Evolutionary conservation across 305 asterid genomes (phyloP).

Genomic region (Fraxinus baroniana): DNA sequence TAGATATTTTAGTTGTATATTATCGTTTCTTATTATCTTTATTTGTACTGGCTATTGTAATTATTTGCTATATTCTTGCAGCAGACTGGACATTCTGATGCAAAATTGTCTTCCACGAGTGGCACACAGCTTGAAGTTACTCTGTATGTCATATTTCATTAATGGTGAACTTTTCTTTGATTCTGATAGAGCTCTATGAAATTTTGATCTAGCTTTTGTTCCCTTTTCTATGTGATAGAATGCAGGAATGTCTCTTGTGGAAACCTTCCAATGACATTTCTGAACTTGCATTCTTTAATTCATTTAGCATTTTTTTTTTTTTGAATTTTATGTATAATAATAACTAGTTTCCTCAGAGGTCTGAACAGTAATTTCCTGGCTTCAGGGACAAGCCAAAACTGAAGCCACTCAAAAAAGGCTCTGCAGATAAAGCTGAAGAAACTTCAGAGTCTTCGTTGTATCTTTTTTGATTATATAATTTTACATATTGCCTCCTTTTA

Average conservation of each 20-base stretch:
- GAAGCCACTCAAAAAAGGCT: conserved; percentile 49
- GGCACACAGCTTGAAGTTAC: conserved; percentile 50
- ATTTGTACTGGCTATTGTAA: conserved; percentile 6
- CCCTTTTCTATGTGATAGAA: background rate
- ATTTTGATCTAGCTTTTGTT: background rate
- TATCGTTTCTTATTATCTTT: conserved; percentile 10
- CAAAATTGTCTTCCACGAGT: conserved; percentile 47
- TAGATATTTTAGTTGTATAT: background rate
- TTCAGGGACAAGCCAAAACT: conserved; percentile 60
- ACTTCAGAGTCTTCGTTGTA: conserved; percentile 51
- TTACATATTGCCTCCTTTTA: background rate
- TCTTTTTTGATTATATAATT: conserved; percentile 35
- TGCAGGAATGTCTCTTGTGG: conserved; percentile 4
- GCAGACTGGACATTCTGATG: conserved; percentile 49
- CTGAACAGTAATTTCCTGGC: conserved; percentile 36
- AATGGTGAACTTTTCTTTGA: conserved; percentile 4
- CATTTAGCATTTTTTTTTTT: background rate
- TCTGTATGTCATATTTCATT: conserved; percentile 40
- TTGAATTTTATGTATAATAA: conserved; percentile 6
- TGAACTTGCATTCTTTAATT: conserved; percentile 1
- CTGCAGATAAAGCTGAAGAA: conserved; percentile 51
- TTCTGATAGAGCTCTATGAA: conserved; percentile 2
- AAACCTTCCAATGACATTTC: conserved; percentile 12
- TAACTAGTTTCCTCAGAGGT: conserved; percentile 5
- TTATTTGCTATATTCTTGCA: conserved; percentile 29